Evolutionary conservation across 371 early-diverging fungal species (phyloP), one percentile per base, ranked within the genome.

Genomic region (Amoeboaphelidium protococcarum): DNA sequence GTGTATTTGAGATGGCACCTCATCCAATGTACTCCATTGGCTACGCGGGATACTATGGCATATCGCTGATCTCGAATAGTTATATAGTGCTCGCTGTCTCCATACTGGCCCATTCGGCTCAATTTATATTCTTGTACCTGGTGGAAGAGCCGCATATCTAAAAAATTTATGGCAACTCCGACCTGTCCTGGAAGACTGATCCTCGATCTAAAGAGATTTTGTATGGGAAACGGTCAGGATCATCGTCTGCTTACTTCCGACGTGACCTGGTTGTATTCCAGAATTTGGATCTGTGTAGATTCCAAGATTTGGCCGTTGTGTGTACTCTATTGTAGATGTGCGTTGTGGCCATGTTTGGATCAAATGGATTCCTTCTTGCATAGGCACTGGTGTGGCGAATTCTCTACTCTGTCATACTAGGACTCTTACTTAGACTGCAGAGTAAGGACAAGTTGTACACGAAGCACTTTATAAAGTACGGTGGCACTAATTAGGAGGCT

Each of bases 21-120:
- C 95, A 94, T 54, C 95, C 95, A 1, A 91, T 91, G 91, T 94
- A 94, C 61, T 86, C 88, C 10, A 78, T 94, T 26, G 95, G 95
- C 0, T 94, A 90, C 54, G 73, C 79, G 40, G 91, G 91, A 4
- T 90, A 83, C 61, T 94, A 94, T 58, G 95, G 89, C 23, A 63
- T 82, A 2, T 80, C 88, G 4, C 56, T 94, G 40, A 72, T 83
- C 53, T 72, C 72, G 31, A 59, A 64, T 37, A 76, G 76, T 48
- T 85, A 85, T 60, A 76, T 73, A 37, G 87, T 94, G 2, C 71
- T 94, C 23, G 87, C 79, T 54, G 78, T 76, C 42, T 78, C 80
- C 40, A 65, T 94, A 48, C 73, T 74, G 25, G 87, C 89, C 2
- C 95, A 94, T 57, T 72, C 74, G 13, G 66, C 72, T 21, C 91